Evolutionary conservation across 1,139 yeast genomes (phyloP).

Genomic region (Hansenula sp.): DNA sequence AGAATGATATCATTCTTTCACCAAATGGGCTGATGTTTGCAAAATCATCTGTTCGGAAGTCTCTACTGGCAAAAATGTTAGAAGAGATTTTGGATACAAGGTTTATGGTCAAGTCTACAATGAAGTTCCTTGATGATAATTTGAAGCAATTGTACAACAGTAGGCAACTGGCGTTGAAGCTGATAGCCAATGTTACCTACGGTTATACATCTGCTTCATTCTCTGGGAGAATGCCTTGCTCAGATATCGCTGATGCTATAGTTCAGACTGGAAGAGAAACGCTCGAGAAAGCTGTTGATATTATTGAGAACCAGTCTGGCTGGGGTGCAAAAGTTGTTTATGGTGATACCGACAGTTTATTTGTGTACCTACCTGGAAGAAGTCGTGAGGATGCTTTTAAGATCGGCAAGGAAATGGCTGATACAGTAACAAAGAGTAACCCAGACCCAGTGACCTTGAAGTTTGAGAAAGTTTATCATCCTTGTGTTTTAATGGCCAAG

Average conservation of each 20-base stretch:
- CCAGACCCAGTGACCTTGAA: conserved; percentile 82
- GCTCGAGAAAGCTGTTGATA: conserved; percentile 61
- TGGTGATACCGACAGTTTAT: conserved; percentile 94
- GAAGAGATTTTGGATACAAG: conserved; percentile 78
- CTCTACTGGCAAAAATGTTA: conserved; percentile 79
- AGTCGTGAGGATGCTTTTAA: conserved; percentile 72
- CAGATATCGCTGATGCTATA: conserved; percentile 92
- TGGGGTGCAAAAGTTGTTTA: conserved; percentile 94
- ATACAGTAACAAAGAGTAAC: conserved; percentile 55
- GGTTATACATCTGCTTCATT: conserved; percentile 94
- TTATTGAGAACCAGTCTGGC: conserved; percentile 52
- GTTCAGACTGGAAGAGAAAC: conserved; percentile 91
- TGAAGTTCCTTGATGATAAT: conserved; percentile 43
- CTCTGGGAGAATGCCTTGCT: conserved; percentile 96
- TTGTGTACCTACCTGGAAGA: conserved; percentile 86
- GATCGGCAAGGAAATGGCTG: conserved; percentile 70
- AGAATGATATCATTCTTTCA: conserved; percentile 57
- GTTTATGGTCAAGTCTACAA: conserved; percentile 71
- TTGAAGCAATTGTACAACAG: conserved; percentile 62
- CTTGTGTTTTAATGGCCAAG: conserved; percentile 77
- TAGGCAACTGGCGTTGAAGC: conserved; percentile 80
- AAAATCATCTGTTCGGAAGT: conserved; percentile 60
- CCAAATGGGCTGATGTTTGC: conserved; percentile 88
- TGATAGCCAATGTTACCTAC: conserved; percentile 93
- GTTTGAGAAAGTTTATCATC: conserved; percentile 90